Evolutionary conservation across 129 eudicot genomes (phyloP).

Genomic region (Lonicera japonica): DNA sequence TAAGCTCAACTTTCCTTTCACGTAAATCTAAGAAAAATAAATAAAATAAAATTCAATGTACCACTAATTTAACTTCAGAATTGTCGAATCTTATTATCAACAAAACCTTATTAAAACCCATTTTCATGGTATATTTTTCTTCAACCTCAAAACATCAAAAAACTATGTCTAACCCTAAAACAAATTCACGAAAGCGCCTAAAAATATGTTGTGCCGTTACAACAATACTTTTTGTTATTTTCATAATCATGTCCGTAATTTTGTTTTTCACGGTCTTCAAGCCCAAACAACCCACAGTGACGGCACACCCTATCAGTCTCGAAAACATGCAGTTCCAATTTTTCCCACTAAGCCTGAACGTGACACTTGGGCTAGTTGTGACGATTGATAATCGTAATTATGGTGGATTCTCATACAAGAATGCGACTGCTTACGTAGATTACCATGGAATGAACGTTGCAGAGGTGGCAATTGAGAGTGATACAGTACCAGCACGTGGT

Average conservation of each 20-base stretch:
- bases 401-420: conserved; percentile 11
- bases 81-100: no score
- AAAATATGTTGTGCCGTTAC: neutral
- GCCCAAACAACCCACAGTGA: conserved; percentile 16
- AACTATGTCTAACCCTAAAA: no score
- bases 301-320: conserved; percentile 11
- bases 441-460: conserved; percentile 13
- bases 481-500: conserved; percentile 14
- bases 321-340: neutral
- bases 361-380: conserved; percentile 7
- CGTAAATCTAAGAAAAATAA: no score
- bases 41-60: no score
- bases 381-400: conserved; percentile 8
- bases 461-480: conserved; percentile 6
- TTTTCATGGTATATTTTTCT: no score
- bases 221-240: neutral
- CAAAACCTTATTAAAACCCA: no score
- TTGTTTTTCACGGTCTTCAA: conserved; percentile 9
- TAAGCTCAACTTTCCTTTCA: no score
- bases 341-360: conserved; percentile 5
- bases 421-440: neutral
- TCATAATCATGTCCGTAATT: neutral
- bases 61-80: no score
- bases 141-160: no score
- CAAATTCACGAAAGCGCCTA: no score